Evolutionary conservation across 148 eudicot species (phyloP).

Genomic region (Vaccinium macrocarpon): DNA sequence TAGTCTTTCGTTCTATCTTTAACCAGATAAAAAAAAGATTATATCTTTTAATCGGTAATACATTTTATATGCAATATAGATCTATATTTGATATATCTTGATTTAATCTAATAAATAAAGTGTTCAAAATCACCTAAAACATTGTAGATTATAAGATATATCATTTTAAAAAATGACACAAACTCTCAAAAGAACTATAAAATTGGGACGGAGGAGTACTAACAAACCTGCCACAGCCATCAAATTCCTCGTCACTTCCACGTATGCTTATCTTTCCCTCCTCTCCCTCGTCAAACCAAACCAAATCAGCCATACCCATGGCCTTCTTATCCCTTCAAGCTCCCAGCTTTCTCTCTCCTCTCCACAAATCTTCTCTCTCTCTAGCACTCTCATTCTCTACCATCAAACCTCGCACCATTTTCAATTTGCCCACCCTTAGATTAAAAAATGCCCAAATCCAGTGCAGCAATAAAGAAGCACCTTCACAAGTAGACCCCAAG

Average conservation of each 20-base stretch:
- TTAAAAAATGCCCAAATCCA: constrained; percentile 20
- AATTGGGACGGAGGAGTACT: no score
- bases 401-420: background rate
- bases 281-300: background rate
- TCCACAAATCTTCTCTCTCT: background rate
- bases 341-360: background rate
- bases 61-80: no score
- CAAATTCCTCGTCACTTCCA: background rate
- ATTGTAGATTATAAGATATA: no score
- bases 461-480: constrained; percentile 41
- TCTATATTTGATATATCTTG: no score
- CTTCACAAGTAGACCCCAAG: constrained; percentile 37
- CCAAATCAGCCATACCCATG: constrained; percentile 9
- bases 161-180: no score
- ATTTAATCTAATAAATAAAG: no score
- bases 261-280: constrained; percentile 10
- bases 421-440: background rate
- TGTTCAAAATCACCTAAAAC: no score
- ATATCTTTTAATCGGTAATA: no score
- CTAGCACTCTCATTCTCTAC: background rate
- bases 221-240: background rate
- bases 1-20: no score
- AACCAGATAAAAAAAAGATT: no score
- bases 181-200: no score
- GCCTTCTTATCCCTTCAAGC: constrained; percentile 6